A percentile compares a stretch with the other conserved stretches of the same genome.
These are phyloP conservation scores for Gaultheria prostrata DNA, from an alignment of 148 eudicot genomes.

Conservation along the genomic window DNA sequence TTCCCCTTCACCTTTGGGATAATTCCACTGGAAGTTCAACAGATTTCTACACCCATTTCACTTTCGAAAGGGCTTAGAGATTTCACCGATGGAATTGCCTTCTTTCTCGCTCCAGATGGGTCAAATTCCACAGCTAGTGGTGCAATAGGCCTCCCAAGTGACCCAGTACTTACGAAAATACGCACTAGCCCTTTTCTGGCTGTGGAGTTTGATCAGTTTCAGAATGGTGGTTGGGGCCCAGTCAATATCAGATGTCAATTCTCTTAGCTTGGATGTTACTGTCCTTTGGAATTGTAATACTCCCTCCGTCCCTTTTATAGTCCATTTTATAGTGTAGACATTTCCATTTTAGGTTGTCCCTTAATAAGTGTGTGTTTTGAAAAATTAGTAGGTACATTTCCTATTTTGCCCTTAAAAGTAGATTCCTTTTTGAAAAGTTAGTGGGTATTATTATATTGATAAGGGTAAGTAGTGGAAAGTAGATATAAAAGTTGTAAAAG, in stretches of 20 bases:
- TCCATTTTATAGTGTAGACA: too few relatives aligned
- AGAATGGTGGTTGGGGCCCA: not conserved
- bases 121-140: not conserved
- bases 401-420: too few relatives aligned
- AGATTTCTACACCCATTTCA: conserved; percentile 31
- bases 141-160: not conserved
- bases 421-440: too few relatives aligned
- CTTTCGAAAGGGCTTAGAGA: not conserved
- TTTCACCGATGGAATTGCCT: conserved; percentile 25
- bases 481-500: too few relatives aligned
- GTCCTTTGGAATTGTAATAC: not conserved
- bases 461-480: too few relatives aligned
- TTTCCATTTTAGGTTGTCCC: too few relatives aligned
- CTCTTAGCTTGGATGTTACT: too few relatives aligned
- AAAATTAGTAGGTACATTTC: too few relatives aligned
- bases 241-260: not conserved
- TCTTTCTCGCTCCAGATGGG: conserved; percentile 27
- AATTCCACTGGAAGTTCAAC: conserved; percentile 18
- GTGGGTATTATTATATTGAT: too few relatives aligned
- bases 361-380: too few relatives aligned
- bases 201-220: conserved; percentile 21
- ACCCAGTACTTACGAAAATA: not conserved
- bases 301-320: too few relatives aligned
- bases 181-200: conserved; percentile 1
- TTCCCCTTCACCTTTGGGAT: conserved; percentile 30